Evolutionary conservation across 192 early-diverging fungal genomes (phyloP).

Genomic region (Chytriomyces hyalinus): DNA sequence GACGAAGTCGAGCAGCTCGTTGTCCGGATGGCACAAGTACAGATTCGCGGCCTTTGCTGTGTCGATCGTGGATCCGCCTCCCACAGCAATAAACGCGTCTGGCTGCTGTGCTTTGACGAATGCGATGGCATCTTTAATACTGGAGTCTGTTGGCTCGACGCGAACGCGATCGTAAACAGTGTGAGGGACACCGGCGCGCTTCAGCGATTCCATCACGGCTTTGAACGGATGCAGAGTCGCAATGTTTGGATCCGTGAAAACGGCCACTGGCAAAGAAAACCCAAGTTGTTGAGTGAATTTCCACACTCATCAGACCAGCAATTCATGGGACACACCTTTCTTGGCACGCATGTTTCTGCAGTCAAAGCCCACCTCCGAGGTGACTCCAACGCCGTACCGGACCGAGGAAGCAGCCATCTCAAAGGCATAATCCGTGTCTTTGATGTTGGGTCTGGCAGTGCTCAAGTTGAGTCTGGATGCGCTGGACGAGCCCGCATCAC

Average conservation of each 20-base stretch:
- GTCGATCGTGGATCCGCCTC: conserved; percentile 90
- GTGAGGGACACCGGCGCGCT: conserved; percentile 67
- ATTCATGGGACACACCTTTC: conserved; percentile 58
- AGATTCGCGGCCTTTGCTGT: conserved; percentile 91
- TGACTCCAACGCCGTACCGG: conserved; percentile 83
- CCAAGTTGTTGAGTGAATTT: conserved; percentile 1
- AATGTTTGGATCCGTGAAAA: conserved; percentile 74
- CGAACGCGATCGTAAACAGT: conserved; percentile 78
- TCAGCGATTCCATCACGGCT: conserved; percentile 77
- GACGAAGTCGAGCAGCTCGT: conserved; percentile 89
- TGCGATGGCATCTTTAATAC: conserved; percentile 82
- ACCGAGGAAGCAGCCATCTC: conserved; percentile 88
- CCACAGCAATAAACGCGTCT: conserved; percentile 88
- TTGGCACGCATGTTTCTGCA: conserved; percentile 76
- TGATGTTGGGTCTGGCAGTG: conserved; percentile 13
- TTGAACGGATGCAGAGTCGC: conserved; percentile 76
- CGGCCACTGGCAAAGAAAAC: conserved; percentile 55
- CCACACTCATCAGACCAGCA: not conserved
- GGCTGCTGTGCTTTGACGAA: conserved; percentile 75
- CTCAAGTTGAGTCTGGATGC: conserved; percentile 4
- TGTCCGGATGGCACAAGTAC: conserved; percentile 79
- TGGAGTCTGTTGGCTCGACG: conserved; percentile 76
- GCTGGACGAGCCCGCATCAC: conserved; percentile 2
- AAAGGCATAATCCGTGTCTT: conserved; percentile 54
- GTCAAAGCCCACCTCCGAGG: conserved; percentile 85